Base-by-base conservation (phyloP, 2,329 filamentous ascomycete species). In the Xenoacremonium recifei region DNA sequence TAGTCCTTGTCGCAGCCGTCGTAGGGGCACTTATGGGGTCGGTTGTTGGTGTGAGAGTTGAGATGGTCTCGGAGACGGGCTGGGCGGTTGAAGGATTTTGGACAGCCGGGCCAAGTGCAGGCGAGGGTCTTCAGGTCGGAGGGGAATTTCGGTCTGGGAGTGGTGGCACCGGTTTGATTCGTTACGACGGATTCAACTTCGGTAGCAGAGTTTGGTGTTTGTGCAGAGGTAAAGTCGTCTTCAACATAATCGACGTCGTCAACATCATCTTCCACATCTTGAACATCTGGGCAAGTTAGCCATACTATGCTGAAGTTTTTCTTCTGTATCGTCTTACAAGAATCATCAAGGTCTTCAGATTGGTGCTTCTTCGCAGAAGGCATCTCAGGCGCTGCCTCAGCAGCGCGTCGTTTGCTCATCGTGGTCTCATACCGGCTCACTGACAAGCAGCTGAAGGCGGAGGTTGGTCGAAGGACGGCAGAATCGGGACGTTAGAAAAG, bases 41-140 rank as follows among this genome's bases (percentile, higher is more conserved):
- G 82, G 54, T 92, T 87, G 53, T 92, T 89, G 39, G 82, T 92
- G 64, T 97, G 92, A 1, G 87, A 90, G 49, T 89, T 79, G 18
- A 92, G 68, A 59, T 97, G 92, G 44, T 88, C 83, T 45, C 85
- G 76, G 4, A 96, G 75, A 20, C 89, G 82, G 23, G 86, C 86
- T 1, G 89, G 90, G 3, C 92, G 84, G 63, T 95, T 95, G 72
- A 93, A 97, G 6, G 84, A 82, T 68, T 95, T 95, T 44, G 71
- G 68, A 61, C 92, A 97, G 49, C 75, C 79, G 10, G 84, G 77
- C 62, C 81, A 84, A 1, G 85, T 82, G 67, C 92, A 96, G 40
- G 73, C 70, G 50, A 90, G 84, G 5, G 81, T 90, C 71, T 95
- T 95, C 44, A 82, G 74, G 60, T 80, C 87, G 31, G 83, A 87